Evolutionary conservation across 176 grass and related monocot species (phyloP).

Genomic region (Chloris gayana): DNA sequence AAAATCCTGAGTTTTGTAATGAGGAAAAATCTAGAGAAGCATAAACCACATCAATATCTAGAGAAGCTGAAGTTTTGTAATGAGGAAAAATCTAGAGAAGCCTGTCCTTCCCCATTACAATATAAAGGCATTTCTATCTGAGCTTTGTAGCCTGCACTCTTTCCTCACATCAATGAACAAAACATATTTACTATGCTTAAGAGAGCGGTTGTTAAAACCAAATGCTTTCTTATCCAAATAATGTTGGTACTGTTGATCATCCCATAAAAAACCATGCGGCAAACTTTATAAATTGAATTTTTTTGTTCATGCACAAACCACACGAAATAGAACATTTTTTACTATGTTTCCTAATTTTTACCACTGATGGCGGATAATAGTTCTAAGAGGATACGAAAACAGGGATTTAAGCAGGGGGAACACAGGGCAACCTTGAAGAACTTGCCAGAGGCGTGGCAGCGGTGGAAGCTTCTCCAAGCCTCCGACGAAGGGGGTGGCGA

Average conservation of each 20-base stretch:
- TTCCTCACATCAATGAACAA: not conserved
- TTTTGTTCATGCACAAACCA: not conserved
- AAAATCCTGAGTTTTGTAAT: not conserved
- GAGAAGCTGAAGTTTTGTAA: no score
- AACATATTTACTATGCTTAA: not conserved
- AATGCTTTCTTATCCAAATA: not conserved
- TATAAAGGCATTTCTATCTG: no score
- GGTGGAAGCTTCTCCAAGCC: conserved; percentile 90
- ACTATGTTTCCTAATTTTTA: not conserved
- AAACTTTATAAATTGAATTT: no score
- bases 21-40: no score
- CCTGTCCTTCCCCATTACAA: no score
- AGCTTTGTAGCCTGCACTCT: not conserved
- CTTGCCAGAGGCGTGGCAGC: conserved; percentile 66
- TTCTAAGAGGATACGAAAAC: not conserved
- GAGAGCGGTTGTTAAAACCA: not conserved
- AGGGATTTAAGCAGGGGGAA: not conserved
- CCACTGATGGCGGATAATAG: no score
- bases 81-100: no score
- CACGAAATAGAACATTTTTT: not conserved
- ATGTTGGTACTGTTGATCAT: not conserved
- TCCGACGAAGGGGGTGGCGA: conserved; percentile 35
- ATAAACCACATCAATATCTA: no score
- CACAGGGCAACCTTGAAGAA: conserved; percentile 73
- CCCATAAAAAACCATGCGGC: not conserved